Evolutionary conservation across 1,284 basidiomycete genomes (phyloP), one percentile per base, ranked within the genome.

Genomic region (Rhizoctonia solani): DNA sequence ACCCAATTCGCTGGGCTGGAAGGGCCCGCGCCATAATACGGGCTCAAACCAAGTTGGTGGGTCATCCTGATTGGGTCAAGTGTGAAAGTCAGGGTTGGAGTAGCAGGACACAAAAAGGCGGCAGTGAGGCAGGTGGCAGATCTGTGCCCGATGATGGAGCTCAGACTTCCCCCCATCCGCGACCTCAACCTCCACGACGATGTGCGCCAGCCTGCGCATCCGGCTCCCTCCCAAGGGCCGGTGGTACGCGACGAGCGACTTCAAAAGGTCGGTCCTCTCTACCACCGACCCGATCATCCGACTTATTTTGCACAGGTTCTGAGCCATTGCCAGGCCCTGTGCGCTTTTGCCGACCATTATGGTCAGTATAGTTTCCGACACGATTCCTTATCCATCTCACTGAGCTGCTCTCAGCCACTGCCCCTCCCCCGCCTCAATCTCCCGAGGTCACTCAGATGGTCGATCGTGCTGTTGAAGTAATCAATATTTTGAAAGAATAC

Each of bases 311-410:
- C 27, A 25, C 21, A 65, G 61, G 37, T 65, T 25, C 16, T 42
- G 21, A 37, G 19, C 50, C 49, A 42, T 25, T 65, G 49, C 39
- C 21, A 65, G 34, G 37, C n/a, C 25, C 50, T 65, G 1, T 65
- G 61, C 37, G 30, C 37, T 14, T 65, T 65, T 44, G 61, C 61
- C 23, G 61, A 65, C 25, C 61, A 65, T 37, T 65, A 65, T 65
- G 61, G 61, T 65, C 4, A n/a, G n/a, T 4, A 23, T 54, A 5
- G 13, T 27, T 39, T 19, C 14, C 11, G 2, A 9, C 8, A n/a
- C n/a, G n/a, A n/a, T n/a, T 6, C 9, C 30, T 25, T 49, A 21
- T 23, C 11, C 4, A 27, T 27, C 50, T n/a, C 3, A 53, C 47
- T 37, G n/a, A 32, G 14, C 39, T n/a, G n/a, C 21, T 32, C 23